Evolutionary conservation across 108 stramenopile species (phyloP).

Genomic region (Parietichytrium sp.): DNA sequence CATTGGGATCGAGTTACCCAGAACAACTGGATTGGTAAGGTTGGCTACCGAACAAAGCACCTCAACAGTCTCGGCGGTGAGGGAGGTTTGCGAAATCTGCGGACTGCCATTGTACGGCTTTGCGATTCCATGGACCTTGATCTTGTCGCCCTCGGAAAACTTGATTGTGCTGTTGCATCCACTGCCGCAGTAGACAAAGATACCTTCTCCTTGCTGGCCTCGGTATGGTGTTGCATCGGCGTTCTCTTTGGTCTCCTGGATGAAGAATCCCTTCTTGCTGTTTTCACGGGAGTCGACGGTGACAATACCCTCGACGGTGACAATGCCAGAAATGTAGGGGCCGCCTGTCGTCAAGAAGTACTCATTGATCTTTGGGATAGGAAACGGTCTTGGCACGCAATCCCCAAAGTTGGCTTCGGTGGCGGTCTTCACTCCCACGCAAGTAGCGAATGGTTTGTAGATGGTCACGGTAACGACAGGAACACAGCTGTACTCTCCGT

Average conservation of each 20-base stretch:
- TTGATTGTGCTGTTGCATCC: neutral
- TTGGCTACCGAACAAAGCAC: neutral
- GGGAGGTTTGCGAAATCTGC: neutral
- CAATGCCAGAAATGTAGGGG: too few relatives aligned
- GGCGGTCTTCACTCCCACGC: too few relatives aligned
- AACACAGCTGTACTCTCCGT: too few relatives aligned
- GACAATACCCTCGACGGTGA: neutral
- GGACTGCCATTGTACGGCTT: neutral
- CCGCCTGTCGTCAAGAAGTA: too few relatives aligned
- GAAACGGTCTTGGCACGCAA: too few relatives aligned
- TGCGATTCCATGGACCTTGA: neutral
- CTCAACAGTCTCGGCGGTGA: neutral
- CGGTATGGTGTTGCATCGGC: neutral
- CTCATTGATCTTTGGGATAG: too few relatives aligned
- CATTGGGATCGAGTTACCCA: neutral
- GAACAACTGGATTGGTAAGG: too few relatives aligned
- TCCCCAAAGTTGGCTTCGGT: too few relatives aligned
- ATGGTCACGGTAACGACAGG: too few relatives aligned
- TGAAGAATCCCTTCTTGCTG: neutral
- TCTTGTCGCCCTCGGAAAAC: neutral
- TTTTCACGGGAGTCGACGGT: neutral
- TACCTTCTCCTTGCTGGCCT: neutral
- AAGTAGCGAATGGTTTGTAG: too few relatives aligned
- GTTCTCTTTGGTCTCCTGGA: slow-evolving; percentile 22
- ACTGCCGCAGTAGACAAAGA: slow-evolving; percentile 2